A percentile compares a stretch with the other conserved stretches of the same genome.
Conservation (phyloP, 2,329 filamentous ascomycete species). For the Clarireedia homoeocarpa region DNA sequence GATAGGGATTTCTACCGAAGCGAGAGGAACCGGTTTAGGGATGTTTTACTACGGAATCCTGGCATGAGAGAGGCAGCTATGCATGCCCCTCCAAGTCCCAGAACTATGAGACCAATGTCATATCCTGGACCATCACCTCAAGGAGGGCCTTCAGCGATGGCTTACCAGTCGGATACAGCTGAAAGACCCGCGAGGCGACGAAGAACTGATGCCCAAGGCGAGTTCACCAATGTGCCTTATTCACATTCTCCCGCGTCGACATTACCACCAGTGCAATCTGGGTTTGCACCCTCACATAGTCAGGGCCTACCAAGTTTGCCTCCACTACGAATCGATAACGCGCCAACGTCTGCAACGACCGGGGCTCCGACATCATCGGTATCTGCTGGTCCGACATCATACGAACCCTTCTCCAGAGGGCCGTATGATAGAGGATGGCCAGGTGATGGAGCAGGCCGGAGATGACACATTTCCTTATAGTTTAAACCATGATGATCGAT, state of each 20-base stretch:
- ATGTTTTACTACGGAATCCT: conserved; percentile 54
- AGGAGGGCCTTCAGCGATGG: conserved; percentile 12
- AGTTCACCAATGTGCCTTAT: conserved; percentile 24
- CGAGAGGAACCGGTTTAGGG: conserved; percentile 64
- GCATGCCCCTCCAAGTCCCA: conserved; percentile 45
- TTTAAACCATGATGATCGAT: neutral
- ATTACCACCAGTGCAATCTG: conserved; percentile 23
- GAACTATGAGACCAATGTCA: conserved; percentile 18
- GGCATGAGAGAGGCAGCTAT: conserved; percentile 46
- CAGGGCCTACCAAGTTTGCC: conserved; percentile 22
- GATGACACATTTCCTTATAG: neutral
- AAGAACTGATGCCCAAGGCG: conserved; percentile 26
- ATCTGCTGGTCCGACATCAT: conserved; percentile 16
- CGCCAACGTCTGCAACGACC: conserved; percentile 11
- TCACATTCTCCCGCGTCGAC: conserved; percentile 23
- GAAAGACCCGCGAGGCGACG: conserved; percentile 27
- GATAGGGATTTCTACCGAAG: conserved; percentile 67
- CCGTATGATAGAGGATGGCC: conserved; percentile 24
- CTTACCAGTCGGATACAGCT: conserved; percentile 15
- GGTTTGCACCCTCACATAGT: conserved; percentile 13
- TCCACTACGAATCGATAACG: conserved; percentile 26
- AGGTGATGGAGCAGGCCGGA: conserved; percentile 19
- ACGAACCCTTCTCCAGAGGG: conserved; percentile 20
- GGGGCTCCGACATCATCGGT: conserved; percentile 15
- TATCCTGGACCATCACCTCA: conserved; percentile 19